phyloP scores from a whole-genome alignment of 768 basidiomycete species.

The Omphalotus guepiniiformis region DNA sequence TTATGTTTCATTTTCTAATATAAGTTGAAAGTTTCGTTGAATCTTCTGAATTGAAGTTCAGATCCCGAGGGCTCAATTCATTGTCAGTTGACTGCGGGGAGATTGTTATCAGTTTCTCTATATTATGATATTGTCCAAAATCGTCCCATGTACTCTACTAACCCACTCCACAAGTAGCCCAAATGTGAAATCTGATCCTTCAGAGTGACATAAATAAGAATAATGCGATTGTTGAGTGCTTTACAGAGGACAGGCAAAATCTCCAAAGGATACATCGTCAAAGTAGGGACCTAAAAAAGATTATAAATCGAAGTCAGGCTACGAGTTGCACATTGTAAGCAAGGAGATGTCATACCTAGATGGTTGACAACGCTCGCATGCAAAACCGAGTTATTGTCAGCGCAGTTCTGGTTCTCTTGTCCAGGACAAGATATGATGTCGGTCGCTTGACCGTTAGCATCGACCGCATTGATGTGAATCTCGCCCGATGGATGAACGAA shows the following conservation, averaged over 20 bases:
- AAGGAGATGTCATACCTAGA: conserved; percentile 12
- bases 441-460: conserved; percentile 22
- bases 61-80: too few species aligned
- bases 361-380: conserved; percentile 19
- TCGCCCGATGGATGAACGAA: conserved; percentile 38
- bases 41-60: too few species aligned
- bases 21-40: too few species aligned
- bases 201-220: too few species aligned
- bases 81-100: too few species aligned
- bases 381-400: conserved; percentile 18
- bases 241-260: conserved; percentile 9
- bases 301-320: background rate
- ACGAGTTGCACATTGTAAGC: background rate
- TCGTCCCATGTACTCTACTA: too few species aligned
- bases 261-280: conserved; percentile 25
- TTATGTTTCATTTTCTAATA: too few species aligned
- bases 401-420: conserved; percentile 35
- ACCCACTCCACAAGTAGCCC: too few species aligned
- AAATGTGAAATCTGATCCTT: too few species aligned
- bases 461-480: conserved; percentile 34
- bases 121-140: too few species aligned
- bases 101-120: too few species aligned
- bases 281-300: conserved; percentile 24
- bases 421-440: conserved; percentile 30
- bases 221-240: too few species aligned